Evolutionary conservation across 352 stramenopile species (phyloP), one percentile per base, ranked within the genome.

Genomic region (Pythium biforme): DNA sequence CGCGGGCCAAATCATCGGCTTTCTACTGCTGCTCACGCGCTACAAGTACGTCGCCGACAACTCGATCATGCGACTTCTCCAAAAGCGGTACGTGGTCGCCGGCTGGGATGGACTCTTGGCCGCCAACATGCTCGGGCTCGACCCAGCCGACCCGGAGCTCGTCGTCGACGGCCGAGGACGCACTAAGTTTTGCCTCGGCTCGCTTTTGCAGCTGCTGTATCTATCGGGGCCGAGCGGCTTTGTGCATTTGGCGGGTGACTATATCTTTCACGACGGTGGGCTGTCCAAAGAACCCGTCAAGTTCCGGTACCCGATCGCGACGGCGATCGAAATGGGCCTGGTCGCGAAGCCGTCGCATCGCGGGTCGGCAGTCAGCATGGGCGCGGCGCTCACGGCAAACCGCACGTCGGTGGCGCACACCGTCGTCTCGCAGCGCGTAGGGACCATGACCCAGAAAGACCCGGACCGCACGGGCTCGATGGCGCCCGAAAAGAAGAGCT

Each of bases 181-280:
- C 60, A 69, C 74, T 11, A 76, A 71, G 29, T 83, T 73, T 20
- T 72, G 67, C 7, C 49, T 83, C 5, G 74, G 74, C 1, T 75
- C 64, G n/a, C 20, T 85, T 25, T 43, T 83, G 3, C 73, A 83
- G 50, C 66, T 75, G 59, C 43, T 86, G 25, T 83, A 81, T 31
- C 55, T 62, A 43, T 83, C 73, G 4, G 75, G 77, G 20, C 75
- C 75, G 14, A 86, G 77, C 19, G 77, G 73, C 11, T 56, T 72
- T 12, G 64, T 86, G 11, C 57, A 68, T 14, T 41, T 83, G 25
- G 71, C 74, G 27, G 73, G 68, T 27, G 77, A 82, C 66, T 80
- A 76, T 54, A 39, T 83, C 19, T 83, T 83, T 19, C 52, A 73
- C 14, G 68, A 72, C 10, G 72, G 65, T 29, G 75, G 73, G 1